Evolutionary conservation across 805 yeast species (phyloP).

Genomic region (Metschnikowia reukaufii): DNA sequence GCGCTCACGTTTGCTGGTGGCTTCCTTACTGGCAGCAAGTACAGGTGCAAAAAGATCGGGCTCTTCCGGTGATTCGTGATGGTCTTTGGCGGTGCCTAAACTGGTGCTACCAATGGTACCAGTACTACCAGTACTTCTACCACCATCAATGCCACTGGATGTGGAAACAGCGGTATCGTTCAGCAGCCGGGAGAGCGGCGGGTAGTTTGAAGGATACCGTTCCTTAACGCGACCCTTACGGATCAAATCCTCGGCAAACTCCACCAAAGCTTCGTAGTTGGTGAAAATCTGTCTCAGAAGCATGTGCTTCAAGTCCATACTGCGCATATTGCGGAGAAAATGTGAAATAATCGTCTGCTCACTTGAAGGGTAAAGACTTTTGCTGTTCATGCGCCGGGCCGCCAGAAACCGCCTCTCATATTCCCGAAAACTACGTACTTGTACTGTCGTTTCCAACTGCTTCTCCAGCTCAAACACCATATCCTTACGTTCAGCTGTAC

Average conservation of each 20-base stretch:
- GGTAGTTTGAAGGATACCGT: conserved; percentile 3
- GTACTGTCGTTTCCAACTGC: neutral
- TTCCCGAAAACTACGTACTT: conserved; percentile 6
- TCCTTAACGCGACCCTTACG: conserved; percentile 3
- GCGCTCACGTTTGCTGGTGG: neutral
- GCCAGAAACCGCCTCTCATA: conserved; percentile 4
- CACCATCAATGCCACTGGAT: neutral
- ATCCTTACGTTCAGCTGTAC: neutral
- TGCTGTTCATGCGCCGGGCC: neutral
- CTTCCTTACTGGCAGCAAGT: neutral
- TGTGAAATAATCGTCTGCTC: conserved; percentile 2
- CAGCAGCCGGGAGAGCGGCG: neutral
- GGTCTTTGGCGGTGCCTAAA: neutral
- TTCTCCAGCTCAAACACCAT: neutral
- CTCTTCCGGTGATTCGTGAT: too few species aligned
- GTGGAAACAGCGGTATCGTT: neutral
- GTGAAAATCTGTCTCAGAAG: conserved; percentile 5
- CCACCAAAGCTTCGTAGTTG: conserved; percentile 3
- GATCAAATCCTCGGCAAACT: conserved; percentile 5
- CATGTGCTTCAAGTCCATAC: conserved; percentile 1
- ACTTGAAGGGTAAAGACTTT: neutral
- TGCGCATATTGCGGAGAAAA: conserved; percentile 3
- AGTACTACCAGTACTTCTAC: neutral
- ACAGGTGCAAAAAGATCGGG: too few species aligned
- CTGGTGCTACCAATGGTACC: neutral